These are phyloP conservation scores for Ganoderma boninense DNA, from an alignment of 1,284 basidiomycete genomes.

Conservation along the genomic window DNA sequence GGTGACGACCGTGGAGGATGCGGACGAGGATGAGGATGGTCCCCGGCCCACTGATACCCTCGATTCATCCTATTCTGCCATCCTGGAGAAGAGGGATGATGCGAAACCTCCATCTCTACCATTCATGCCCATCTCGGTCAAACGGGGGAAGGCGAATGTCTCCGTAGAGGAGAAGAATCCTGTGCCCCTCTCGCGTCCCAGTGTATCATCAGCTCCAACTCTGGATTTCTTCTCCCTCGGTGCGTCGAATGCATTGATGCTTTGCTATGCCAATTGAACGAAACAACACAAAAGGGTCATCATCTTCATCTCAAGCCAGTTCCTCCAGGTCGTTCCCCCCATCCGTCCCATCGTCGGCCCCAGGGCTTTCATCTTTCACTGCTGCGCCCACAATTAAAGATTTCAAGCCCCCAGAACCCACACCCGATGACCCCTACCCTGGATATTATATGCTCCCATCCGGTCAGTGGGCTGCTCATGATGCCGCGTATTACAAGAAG, in stretches of 20 bases:
- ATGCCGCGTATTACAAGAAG: conserved; percentile 76
- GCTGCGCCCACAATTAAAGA: conserved; percentile 76
- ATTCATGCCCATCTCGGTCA: conserved; percentile 66
- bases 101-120: conserved; percentile 43
- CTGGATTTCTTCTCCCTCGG: conserved; percentile 76
- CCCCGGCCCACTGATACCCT: conserved; percentile 11
- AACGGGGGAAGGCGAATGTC: conserved; percentile 66
- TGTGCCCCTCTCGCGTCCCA: conserved; percentile 39
- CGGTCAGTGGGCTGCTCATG: conserved; percentile 82
- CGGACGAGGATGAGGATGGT: conserved; percentile 31
- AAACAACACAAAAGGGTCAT: conserved; percentile 22
- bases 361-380: conserved; percentile 49
- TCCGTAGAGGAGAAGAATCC: conserved; percentile 61
- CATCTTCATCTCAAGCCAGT: conserved; percentile 26
- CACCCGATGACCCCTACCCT: conserved; percentile 80
- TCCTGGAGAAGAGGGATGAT: conserved; percentile 28
- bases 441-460: conserved; percentile 89
- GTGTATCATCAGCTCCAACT: conserved; percentile 48
- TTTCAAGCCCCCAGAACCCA: conserved; percentile 81
- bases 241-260: conserved; percentile 25
- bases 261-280: background rate
- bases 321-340: conserved; percentile 32
- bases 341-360: conserved; percentile 33
- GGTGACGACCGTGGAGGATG: conserved; percentile 36
- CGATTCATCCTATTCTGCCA: conserved; percentile 19